Percentiles rank a stretch among this genome's conserved stretches.
Conservation (phyloP, 805 yeast species). For the Hanseniaspora mollemarum region DNA sequence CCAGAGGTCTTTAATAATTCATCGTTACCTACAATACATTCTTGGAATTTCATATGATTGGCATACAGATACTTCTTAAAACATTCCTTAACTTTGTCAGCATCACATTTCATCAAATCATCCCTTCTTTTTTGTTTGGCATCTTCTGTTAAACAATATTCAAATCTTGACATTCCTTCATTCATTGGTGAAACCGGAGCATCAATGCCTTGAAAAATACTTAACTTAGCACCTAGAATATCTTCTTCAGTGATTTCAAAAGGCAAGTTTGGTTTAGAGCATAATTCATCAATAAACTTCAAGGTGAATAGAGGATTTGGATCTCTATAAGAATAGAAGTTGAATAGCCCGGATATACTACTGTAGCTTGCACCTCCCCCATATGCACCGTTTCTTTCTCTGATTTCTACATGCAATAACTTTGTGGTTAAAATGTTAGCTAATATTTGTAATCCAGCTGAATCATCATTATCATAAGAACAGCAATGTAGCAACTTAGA, state of each 20-base stretch:
- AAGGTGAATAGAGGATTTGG: conserved; percentile 72
- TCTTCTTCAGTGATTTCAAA: conserved; percentile 48
- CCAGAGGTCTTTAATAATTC: conserved; percentile 23
- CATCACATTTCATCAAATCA: conserved; percentile 52
- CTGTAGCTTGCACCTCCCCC: conserved; percentile 89
- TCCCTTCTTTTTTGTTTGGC: conserved; percentile 74
- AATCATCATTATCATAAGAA: conserved; percentile 55
- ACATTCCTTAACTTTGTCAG: conserved; percentile 49
- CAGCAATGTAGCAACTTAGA: conserved; percentile 59
- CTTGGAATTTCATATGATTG: conserved; percentile 3
- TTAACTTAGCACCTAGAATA: conserved; percentile 77
- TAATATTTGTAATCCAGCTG: conserved; percentile 74
- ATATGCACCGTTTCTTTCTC: conserved; percentile 96
- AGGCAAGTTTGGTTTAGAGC: conserved; percentile 28
- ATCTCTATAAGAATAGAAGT: conserved; percentile 85
- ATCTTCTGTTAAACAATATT: conserved; percentile 61
- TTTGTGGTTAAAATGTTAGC: conserved; percentile 73
- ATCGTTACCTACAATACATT: conserved; percentile 11
- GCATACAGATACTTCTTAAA: conserved; percentile 50
- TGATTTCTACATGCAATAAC: conserved; percentile 72
- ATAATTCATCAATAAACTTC: conserved; percentile 44
- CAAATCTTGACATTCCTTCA: conserved; percentile 61
- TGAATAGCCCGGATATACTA: conserved; percentile 67
- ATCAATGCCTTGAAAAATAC: conserved; percentile 84
- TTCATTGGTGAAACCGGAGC: conserved; percentile 73